These are phyloP conservation scores for Gossypium herbaceum DNA, from an alignment of 345 rosid species.

Conservation along the genomic window DNA sequence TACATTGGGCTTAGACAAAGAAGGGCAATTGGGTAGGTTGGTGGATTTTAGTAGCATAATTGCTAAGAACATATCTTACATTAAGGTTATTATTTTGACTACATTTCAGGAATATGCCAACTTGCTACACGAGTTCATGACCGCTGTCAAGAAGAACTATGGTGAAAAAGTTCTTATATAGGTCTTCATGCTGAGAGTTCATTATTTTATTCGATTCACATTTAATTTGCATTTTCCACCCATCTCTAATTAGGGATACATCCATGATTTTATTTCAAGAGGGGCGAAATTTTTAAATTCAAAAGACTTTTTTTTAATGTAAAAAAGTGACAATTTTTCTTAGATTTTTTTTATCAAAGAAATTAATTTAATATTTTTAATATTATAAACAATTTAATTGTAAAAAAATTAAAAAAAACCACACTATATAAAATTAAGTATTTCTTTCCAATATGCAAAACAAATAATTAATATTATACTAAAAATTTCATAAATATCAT, in stretches of 20 bases:
- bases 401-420: no score
- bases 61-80: background rate
- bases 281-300: no score
- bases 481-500: no score
- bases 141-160: slow-evolving; percentile 83
- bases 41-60: slow-evolving; percentile 3
- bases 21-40: slow-evolving; percentile 83
- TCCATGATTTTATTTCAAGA: no score
- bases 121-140: slow-evolving; percentile 77
- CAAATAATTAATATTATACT: no score
- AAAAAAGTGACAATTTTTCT: no score
- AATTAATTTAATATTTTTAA: no score
- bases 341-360: no score
- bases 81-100: slow-evolving; percentile 10
- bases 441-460: no score
- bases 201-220: background rate
- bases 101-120: slow-evolving; percentile 63
- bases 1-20: slow-evolving; percentile 78
- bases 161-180: slow-evolving; percentile 87
- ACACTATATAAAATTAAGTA: no score
- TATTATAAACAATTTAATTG: no score
- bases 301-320: no score
- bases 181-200: slow-evolving; percentile 29
- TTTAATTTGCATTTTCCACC: background rate
- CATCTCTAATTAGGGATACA: background rate